These are phyloP conservation scores for Saccharomycopsis sp. DNA, from an alignment of 805 yeast species.

Conservation along the genomic window DNA sequence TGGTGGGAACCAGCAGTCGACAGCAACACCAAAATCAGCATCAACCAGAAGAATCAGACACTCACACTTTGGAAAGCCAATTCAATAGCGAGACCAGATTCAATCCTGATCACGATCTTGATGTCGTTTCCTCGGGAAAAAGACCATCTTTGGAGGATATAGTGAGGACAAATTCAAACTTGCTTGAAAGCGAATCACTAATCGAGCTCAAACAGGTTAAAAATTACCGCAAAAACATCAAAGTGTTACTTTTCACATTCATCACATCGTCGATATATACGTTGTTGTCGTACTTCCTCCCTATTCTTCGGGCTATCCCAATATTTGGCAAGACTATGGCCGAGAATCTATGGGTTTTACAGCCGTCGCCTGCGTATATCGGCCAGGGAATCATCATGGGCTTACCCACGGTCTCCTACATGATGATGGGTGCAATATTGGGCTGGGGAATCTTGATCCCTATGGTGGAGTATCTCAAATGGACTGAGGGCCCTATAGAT, in stretches of 20 bases:
- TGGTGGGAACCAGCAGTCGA: not conserved
- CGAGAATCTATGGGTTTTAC: slow-evolving; percentile 67
- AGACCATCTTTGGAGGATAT: slow-evolving; percentile 1
- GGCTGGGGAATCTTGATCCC: slow-evolving; percentile 97
- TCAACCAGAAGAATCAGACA: not conserved
- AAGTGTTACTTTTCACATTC: slow-evolving; percentile 56
- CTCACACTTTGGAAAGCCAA: slow-evolving; percentile 17
- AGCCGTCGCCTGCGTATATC: slow-evolving; percentile 94
- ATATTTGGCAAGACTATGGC: slow-evolving; percentile 66
- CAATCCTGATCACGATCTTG: slow-evolving; percentile 20
- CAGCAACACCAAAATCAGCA: not conserved
- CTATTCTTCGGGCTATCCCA: slow-evolving; percentile 62
- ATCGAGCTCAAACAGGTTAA: slow-evolving; percentile 26
- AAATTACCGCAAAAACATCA: slow-evolving; percentile 50
- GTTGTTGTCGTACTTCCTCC: slow-evolving; percentile 61
- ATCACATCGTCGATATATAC: slow-evolving; percentile 67
- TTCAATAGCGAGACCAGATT: slow-evolving; percentile 16
- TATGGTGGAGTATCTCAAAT: slow-evolving; percentile 53
- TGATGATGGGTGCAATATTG: slow-evolving; percentile 80
- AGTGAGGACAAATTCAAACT: slow-evolving; percentile 17
- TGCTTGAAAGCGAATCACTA: slow-evolving; percentile 30
- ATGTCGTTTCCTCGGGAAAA: slow-evolving; percentile 5
- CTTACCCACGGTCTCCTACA: slow-evolving; percentile 77
- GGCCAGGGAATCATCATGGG: slow-evolving; percentile 99
- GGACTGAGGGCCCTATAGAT: slow-evolving; percentile 88